Percentiles rank a stretch among this genome's conserved stretches.
Conservation (phyloP, 2,329 filamentous ascomycete genomes). For the Pseudogymnoascus sp. region DNA sequence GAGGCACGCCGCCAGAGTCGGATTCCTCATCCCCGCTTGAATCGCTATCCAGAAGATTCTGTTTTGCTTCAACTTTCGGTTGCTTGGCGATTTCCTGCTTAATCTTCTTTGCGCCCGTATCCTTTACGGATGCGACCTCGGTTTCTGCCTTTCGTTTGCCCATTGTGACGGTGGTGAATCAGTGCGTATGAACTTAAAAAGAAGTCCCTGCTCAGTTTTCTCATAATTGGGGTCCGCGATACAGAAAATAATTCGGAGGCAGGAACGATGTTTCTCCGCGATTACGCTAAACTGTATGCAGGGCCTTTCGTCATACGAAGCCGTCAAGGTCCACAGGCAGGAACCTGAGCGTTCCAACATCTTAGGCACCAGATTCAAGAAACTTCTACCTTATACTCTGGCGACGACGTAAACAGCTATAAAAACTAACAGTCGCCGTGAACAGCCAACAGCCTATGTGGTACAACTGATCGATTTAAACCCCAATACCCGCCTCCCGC, state of each 20-base stretch:
- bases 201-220: slow-evolving; percentile 7
- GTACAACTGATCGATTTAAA: neutral
- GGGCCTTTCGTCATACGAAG: slow-evolving; percentile 10
- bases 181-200: neutral
- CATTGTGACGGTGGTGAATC: slow-evolving; percentile 19
- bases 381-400: slow-evolving; percentile 2
- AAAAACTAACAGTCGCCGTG: neutral
- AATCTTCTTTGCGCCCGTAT: slow-evolving; percentile 20
- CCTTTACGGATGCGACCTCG: slow-evolving; percentile 13
- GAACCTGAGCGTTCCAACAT: slow-evolving; percentile 4
- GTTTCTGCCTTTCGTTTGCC: slow-evolving; percentile 27
- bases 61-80: slow-evolving; percentile 15
- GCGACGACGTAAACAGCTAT: neutral
- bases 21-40: slow-evolving; percentile 28
- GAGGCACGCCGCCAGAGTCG: slow-evolving; percentile 28
- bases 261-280: slow-evolving; percentile 8
- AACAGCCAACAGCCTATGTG: neutral
- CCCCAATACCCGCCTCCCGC: neutral
- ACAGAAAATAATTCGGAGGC: slow-evolving; percentile 8
- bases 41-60: slow-evolving; percentile 43
- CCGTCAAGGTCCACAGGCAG: slow-evolving; percentile 7
- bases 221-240: slow-evolving; percentile 7
- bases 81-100: slow-evolving; percentile 20
- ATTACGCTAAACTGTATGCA: slow-evolving; percentile 4
- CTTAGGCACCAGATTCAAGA: neutral